Percentiles rank a stretch among this genome's conserved stretches.
These are phyloP conservation scores for Aeschynomene evenia DNA, from an alignment of 306 rosid genomes.

Conservation along the genomic window DNA sequence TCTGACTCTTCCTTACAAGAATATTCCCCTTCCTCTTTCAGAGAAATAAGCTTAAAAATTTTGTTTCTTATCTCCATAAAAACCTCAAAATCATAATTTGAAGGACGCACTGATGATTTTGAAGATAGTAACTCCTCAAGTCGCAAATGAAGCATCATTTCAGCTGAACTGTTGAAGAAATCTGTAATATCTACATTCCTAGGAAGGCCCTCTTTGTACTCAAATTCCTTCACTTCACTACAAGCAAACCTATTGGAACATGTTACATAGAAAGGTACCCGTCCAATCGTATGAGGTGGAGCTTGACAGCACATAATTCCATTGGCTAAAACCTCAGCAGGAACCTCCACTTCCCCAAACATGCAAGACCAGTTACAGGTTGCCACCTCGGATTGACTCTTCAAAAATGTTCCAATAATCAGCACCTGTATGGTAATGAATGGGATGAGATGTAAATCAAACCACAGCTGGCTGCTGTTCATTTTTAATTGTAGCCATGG, in stretches of 20 bases:
- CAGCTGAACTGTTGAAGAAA: conserved; percentile 42
- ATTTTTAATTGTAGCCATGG: conserved; percentile 10
- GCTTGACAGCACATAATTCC: conserved; percentile 78
- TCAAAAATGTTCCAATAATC: conserved; percentile 69
- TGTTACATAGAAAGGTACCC: conserved; percentile 78
- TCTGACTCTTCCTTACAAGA: conserved; percentile 41
- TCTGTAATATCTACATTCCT: conserved; percentile 42
- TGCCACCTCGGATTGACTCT: conserved; percentile 44
- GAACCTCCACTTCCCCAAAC: conserved; percentile 94
- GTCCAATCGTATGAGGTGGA: conserved; percentile 69
- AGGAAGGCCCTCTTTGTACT: conserved; percentile 48
- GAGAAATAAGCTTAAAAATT: conserved; percentile 57
- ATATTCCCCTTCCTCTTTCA: conserved; percentile 70
- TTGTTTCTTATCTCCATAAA: conserved; percentile 48
- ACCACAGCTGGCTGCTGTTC: conserved; percentile 6
- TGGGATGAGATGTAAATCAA: conserved; percentile 10
- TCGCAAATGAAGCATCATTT: conserved; percentile 48
- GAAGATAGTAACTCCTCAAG: conserved; percentile 56
- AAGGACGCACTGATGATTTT: conserved; percentile 33
- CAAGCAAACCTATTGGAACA: conserved; percentile 90
- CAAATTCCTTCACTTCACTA: conserved; percentile 88
- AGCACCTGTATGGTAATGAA: conserved; percentile 55
- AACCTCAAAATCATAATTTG: conserved; percentile 38
- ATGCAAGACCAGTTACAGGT: conserved; percentile 77
- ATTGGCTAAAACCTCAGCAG: conserved; percentile 67